phyloP scores from a whole-genome alignment of 2,329 filamentous ascomycete species.

The Xylaria sp. region DNA sequence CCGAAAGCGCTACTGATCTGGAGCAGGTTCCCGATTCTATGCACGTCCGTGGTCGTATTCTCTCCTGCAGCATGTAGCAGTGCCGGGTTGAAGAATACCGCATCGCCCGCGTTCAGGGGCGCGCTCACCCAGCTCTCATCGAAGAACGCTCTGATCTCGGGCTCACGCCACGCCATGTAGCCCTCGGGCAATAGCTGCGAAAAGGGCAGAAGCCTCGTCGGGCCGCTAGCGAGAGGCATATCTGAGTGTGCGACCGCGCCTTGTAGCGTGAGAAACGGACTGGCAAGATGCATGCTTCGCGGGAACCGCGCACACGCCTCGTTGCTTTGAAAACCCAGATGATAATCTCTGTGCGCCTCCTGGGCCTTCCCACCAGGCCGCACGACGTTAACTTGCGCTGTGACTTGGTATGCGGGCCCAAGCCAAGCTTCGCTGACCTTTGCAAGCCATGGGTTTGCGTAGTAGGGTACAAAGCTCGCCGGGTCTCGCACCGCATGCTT shows the following conservation, averaged over 20 bases:
- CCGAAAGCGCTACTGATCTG: slow-evolving; percentile 72
- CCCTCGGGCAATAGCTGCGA: slow-evolving; percentile 67
- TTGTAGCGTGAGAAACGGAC: slow-evolving; percentile 69
- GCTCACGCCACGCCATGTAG: slow-evolving; percentile 66
- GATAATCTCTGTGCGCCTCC: slow-evolving; percentile 70
- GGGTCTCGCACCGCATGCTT: slow-evolving; percentile 68
- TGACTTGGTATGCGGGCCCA: slow-evolving; percentile 69
- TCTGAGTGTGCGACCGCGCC: slow-evolving; percentile 71
- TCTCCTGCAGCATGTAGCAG: slow-evolving; percentile 72
- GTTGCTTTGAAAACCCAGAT: slow-evolving; percentile 69
- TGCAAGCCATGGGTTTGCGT: slow-evolving; percentile 68
- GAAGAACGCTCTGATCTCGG: slow-evolving; percentile 66
- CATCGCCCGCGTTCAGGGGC: slow-evolving; percentile 66
- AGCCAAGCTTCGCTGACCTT: slow-evolving; percentile 66
- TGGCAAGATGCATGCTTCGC: slow-evolving; percentile 63
- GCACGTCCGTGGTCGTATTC: slow-evolving; percentile 60
- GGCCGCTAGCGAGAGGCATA: slow-evolving; percentile 68
- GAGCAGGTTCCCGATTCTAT: slow-evolving; percentile 69
- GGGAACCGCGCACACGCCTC: slow-evolving; percentile 61
- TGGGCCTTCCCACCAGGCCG: slow-evolving; percentile 68
- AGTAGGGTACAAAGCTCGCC: slow-evolving; percentile 65
- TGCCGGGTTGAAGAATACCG: slow-evolving; percentile 72
- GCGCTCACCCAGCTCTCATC: slow-evolving; percentile 62
- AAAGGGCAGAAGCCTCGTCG: slow-evolving; percentile 70
- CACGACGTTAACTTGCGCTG: slow-evolving; percentile 72